Evolutionary conservation across 2,329 filamentous ascomycete genomes (phyloP), one percentile per base, ranked within the genome.

Genomic region (Diplodia intermedia): DNA sequence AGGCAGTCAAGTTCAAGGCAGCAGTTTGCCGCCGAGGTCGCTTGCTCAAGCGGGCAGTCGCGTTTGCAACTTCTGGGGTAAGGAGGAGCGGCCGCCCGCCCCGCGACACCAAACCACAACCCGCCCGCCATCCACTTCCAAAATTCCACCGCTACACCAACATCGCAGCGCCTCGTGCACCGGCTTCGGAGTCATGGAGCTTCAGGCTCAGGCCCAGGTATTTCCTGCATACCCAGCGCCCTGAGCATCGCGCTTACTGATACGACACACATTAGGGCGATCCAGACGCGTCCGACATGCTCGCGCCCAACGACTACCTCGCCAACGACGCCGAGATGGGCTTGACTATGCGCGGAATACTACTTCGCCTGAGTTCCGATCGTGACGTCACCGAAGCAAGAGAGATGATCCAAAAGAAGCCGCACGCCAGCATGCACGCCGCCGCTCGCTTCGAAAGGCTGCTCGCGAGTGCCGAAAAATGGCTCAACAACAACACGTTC

Each of bases 1-100:
- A n/a, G 8, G 18, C 18, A 15, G 0, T 1, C 2, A 8, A 0
- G 7, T 8, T 0, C 8, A 0, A 15, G 15, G 40, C 2, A 43
- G 5, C 31, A 33, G 31, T 33, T 26, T 26, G 31, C 18, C 18
- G 8, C 40, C 7, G 15, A 15, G 8, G 7, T 43, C 4, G 18
- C 40, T 7, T 43, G 6, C 15, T n/a, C 40, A 6, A 9, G 31
- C 31, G 31, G 31, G 31, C 31, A 7, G 31, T 9, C 31, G 31
- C 31, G 31, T 33, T 33, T 7, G 40, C 40, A 3, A 18, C 40
- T 43, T 43, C 40, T 43, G 18, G n/a, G 40, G 40, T 43, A 8
- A 15, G 40, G 8, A 43, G 40, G 40, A 43, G 40, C 40, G 15
- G 6, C 6, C 15, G 15, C 40, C 31, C 8, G 31, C 6, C 31